Base-by-base conservation (phyloP, 2,329 filamentous ascomycete species). In the Colletotrichum sp. region DNA sequence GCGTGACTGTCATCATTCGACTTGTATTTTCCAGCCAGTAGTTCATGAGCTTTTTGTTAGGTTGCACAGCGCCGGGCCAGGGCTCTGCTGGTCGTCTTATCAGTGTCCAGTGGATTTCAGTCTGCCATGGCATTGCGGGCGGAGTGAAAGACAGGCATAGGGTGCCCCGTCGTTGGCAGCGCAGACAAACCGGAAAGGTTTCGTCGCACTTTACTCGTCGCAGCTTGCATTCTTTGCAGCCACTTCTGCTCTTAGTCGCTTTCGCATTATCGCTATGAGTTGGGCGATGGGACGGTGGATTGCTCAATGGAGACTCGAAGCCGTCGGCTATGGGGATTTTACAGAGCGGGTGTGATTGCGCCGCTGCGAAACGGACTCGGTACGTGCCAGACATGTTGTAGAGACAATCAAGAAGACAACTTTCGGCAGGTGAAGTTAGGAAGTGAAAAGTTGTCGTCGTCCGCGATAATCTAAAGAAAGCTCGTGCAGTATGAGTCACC, bases 1-100 rank as follows among this genome's bases (percentile, higher is more conserved):
- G 13, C 4, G 32, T 27, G 1, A 65, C 7, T 11, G 34, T 39
- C 61, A 65, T 44, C 61, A 65, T 65, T 16, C 22, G 61, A 2
- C 61, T 65, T 13, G 61, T 65, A 3, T 65, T 36, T 7, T n/a
- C 61, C 61, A 65, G 22, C 61, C 34, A 65, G 34, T 44, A 65
- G 13, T 44, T 34, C 16, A 65, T 19, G 8, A 44, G 25, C 13
- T 13, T 65, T 28, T 39, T 44, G 32, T 65, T 1, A 8, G 61
- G 34, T 16, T 25, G 25, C 8, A 44, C 61, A 25, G n/a, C 61
- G 34, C 61, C 34, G 12, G 22, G 25, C 61, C 61, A 65, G 13
- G 61, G 61, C 8, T 65, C 34, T 19, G 22, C n/a, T 52, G n/a
- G 44, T 22, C 44, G 44, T n/a, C 6, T 52, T 25, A 13, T 27